phyloP scores from a whole-genome alignment of 148 eudicot species.

The Silene conica region DNA sequence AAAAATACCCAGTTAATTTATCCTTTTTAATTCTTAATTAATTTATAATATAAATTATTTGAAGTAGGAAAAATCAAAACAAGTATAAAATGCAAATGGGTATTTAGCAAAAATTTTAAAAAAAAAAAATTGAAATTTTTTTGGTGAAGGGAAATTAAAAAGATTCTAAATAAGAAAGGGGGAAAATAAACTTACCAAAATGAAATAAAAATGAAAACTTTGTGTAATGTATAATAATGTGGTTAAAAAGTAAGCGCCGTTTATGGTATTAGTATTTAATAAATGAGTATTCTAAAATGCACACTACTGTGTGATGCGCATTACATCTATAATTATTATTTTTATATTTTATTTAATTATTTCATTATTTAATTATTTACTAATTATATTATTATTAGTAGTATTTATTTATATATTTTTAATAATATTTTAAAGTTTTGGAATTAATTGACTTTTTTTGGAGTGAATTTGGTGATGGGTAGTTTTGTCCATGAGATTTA shows the following conservation, averaged over 20 bases:
- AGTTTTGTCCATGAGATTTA: conserved; percentile 38
- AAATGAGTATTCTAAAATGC: conserved; percentile 35
- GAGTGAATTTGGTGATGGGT: conserved; percentile 49
- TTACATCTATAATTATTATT: not conserved
- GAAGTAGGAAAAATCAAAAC: conserved; percentile 21
- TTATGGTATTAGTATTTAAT: conserved; percentile 43
- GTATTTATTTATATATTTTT: no score
- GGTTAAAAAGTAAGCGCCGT: conserved; percentile 45
- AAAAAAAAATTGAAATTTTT: not conserved
- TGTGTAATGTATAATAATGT: conserved; percentile 43
- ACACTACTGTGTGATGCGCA: conserved; percentile 42
- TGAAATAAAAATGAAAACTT: conserved; percentile 41
- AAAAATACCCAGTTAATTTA: conserved; percentile 16
- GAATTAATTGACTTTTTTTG: conserved; percentile 21
- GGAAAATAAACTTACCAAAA: conserved; percentile 37
- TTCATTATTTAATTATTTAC: not conserved
- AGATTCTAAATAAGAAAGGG: conserved; percentile 11
- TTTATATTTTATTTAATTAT: not conserved
- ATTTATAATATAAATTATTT: not conserved
- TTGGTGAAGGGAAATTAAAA: conserved; percentile 26
- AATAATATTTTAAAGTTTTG: not conserved
- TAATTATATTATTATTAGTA: not conserved
- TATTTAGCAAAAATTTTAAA: conserved; percentile 15
- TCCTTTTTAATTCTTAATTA: conserved; percentile 3
- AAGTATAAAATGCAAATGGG: conserved; percentile 29